Conservation (phyloP, 306 rosid genomes). For the Senna siamea region DNA sequence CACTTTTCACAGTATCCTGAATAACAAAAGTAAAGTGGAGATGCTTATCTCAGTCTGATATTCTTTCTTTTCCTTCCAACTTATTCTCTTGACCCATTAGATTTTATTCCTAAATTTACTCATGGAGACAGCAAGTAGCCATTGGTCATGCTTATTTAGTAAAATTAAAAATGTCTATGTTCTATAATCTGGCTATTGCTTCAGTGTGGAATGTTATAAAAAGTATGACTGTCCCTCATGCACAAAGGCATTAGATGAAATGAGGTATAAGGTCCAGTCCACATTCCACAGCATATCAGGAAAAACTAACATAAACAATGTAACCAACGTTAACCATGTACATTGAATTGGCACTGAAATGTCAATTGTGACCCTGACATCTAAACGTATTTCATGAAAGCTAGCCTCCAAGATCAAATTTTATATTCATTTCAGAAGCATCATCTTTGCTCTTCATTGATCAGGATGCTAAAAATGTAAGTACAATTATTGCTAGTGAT, state of each 20-base stretch:
- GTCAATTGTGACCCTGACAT: background rate
- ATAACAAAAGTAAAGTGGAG: background rate
- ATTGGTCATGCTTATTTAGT: constrained; percentile 5
- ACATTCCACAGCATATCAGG: constrained; percentile 7
- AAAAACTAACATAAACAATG: constrained; percentile 1
- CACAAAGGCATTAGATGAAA: constrained; percentile 6
- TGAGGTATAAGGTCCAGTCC: constrained; percentile 10
- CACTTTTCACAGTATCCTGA: background rate
- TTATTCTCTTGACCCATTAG: background rate
- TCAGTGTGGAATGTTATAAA: constrained; percentile 9
- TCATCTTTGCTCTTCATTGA: constrained; percentile 23
- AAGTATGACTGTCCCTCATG: background rate
- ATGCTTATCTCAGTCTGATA: background rate
- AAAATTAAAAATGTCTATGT: background rate
- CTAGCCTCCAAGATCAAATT: background rate
- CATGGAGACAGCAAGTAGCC: background rate
- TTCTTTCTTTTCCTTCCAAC: background rate
- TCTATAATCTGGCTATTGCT: background rate
- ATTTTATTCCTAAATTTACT: constrained; percentile 7
- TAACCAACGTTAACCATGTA: constrained; percentile 6
- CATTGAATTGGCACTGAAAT: constrained; percentile 7
- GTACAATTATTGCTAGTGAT: constrained; percentile 31
- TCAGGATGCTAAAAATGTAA: constrained; percentile 5
- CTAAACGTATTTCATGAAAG: constrained; percentile 5
- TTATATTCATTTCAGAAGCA: constrained; percentile 31